Conservation (phyloP, 257 asterid genomes). For the Rubia yunnanensis region DNA sequence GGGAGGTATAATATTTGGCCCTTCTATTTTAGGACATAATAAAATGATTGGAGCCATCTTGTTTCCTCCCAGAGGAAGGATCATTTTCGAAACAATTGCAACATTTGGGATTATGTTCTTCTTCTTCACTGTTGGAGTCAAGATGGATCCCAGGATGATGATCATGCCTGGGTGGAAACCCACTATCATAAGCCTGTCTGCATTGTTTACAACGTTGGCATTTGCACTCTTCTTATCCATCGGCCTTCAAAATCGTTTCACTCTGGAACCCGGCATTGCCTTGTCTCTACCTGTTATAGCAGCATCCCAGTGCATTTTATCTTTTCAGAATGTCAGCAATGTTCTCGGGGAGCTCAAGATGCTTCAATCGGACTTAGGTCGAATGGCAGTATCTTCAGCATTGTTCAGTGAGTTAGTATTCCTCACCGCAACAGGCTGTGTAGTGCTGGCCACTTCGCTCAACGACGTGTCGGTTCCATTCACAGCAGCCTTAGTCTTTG, state of each 20-base stretch:
- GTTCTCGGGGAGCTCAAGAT: conserved; percentile 57
- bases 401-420: conserved; percentile 38
- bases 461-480: not conserved
- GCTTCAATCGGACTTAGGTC: conserved; percentile 55
- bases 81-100: conserved; percentile 39
- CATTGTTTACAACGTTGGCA: conserved; percentile 22
- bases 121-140: conserved; percentile 52
- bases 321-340: conserved; percentile 52
- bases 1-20: conserved; percentile 77
- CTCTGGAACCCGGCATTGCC: conserved; percentile 32
- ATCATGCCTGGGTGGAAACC: conserved; percentile 37
- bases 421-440: conserved; percentile 12
- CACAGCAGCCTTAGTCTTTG: conserved; percentile 8
- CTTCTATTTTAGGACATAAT: conserved; percentile 52
- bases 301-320: conserved; percentile 37
- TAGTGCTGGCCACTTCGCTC: conserved; percentile 7
- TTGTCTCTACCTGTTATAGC: conserved; percentile 40
- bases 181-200: conserved; percentile 27
- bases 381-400: conserved; percentile 42
- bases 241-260: not conserved
- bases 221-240: conserved; percentile 20
- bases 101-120: conserved; percentile 57
- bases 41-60: conserved; percentile 15
- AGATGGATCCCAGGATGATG: conserved; percentile 41
- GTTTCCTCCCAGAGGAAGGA: conserved; percentile 42